These are phyloP conservation scores for Colletotrichum costaricense DNA, from an alignment of 2,329 filamentous ascomycete species.

Conservation along the genomic window DNA sequence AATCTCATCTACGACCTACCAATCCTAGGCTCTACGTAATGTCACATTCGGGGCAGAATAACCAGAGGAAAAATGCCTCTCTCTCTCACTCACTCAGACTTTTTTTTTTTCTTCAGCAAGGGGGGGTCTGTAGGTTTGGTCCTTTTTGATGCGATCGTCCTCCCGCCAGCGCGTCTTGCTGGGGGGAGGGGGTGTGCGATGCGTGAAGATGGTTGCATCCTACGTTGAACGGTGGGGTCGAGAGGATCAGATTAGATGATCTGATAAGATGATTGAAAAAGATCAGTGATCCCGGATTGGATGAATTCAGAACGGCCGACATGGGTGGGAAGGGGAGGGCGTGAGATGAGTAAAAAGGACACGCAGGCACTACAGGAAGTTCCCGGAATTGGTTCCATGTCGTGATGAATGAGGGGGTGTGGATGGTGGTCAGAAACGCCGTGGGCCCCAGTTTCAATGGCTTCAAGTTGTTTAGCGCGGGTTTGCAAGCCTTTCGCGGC, in stretches of 20 bases:
- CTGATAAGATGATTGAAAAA: slow-evolving; percentile 28
- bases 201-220: not conserved
- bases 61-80: not conserved
- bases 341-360: slow-evolving; percentile 19
- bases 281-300: slow-evolving; percentile 18
- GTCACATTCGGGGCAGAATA: not conserved
- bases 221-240: not conserved
- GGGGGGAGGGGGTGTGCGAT: not conserved
- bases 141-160: not conserved
- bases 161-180: not conserved
- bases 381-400: not conserved
- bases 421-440: not conserved
- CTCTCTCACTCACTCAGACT: not conserved
- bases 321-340: not conserved
- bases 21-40: not conserved
- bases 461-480: not conserved
- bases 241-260: slow-evolving; percentile 32
- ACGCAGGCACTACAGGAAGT: slow-evolving; percentile 5
- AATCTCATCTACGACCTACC: not conserved
- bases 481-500: not conserved
- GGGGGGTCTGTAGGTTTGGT: not conserved
- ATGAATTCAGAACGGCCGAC: not conserved
- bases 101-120: not conserved
- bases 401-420: not conserved
- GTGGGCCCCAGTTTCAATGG: not conserved